Base-by-base conservation (phyloP, 2,329 filamentous ascomycete genomes). In the Epichloe scottii region DNA sequence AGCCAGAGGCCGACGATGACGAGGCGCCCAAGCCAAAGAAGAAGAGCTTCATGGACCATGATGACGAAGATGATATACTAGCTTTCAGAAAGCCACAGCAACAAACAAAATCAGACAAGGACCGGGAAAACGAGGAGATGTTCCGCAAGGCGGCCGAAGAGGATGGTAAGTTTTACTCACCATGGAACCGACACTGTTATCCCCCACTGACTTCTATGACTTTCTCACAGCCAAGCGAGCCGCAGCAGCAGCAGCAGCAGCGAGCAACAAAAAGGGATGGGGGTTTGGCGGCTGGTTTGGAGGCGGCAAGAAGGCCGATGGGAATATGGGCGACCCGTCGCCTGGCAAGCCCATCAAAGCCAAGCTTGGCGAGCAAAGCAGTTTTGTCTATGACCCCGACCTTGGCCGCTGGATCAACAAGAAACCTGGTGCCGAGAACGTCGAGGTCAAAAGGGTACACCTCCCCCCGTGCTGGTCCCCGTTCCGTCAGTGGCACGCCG, bases 341-440 rank as follows among this genome's bases (percentile, higher is more conserved):
- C 65, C 73, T 4, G 76, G 75, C 62, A 84, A 84, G 62, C 72
- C 90, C n/a, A 87, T 96, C 65, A 82, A 81, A 59, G 93, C 94
- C 55, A 98, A 98, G 62, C 78, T 98, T 8, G 94, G 91, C 54
- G 94, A 98, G 67, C 82, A 93, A 62, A 95, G 82, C 66, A 89
- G 83, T 44, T 96, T 98, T 67, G 85, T 91, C 58, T 98, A 93
- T 62, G 93, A 98, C 63, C 86, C 89, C 2, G 87, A 96, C n/a
- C 78, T 95, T 49, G 94, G 95, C 73, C 89, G 93, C 65, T 98
- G 94, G 94, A 77, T 98, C 65, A 97, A 98, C 73, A 96, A 96
- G 74, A 96, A 95, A 65, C 81, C 81, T 11, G 84, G 84, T 12
- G 77, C 79, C 7, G 83, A 85, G 50, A 78, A 78, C 42, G 70